Evolutionary conservation across 2,329 filamentous ascomycete species (phyloP), one percentile per base, ranked within the genome.

Genomic region (Neoscytalidium dimidiatum): DNA sequence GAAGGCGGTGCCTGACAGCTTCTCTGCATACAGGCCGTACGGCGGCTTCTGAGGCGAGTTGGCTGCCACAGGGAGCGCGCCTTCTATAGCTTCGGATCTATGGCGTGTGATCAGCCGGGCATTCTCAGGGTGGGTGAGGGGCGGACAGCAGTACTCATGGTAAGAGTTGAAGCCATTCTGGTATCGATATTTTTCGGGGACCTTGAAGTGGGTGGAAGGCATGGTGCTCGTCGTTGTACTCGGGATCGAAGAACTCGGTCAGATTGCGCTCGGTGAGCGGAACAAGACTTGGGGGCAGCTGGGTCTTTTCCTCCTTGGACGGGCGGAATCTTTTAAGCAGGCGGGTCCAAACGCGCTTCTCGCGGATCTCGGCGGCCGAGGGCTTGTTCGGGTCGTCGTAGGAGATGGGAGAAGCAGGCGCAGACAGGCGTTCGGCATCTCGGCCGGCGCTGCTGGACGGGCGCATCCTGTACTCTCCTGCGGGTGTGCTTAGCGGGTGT

Each of bases 21-120:
- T 84, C 79, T 96, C 92, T 29, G 92, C 88, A 78, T 95, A 95
- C 29, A 96, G 86, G 0, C 92, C 92, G 69, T 88, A 87, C 0
- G 91, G 85, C 0, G 88, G 88, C 73, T 92, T 92, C 75, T 96
- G 92, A 0, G 92, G 92, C 2, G 90, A 92, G 81, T 96, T 96
- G 46, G 89, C 85, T 57, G 85, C 92, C 66, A 92, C 74, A 8
- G 92, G 92, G 4, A 94, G 82, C 4, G 92, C 89, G 19, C 88
- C 90, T 17, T 88, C 82, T 64, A 94, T 81, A 49, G 92, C 91
- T 82, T 95, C 92, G 48, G 90, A 87, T 74, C 91, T 94, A 11
- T 28, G 26, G 6, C 4, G 35, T 46, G 69, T 53, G 68, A 64
- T 51, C 28, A 28, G 51, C 26, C 61, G 60, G 33, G 29, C 14